Evolutionary conservation across 805 yeast genomes (phyloP), one percentile per base, ranked within the genome.

Genomic region (Nakazawaea wyomingensis): DNA sequence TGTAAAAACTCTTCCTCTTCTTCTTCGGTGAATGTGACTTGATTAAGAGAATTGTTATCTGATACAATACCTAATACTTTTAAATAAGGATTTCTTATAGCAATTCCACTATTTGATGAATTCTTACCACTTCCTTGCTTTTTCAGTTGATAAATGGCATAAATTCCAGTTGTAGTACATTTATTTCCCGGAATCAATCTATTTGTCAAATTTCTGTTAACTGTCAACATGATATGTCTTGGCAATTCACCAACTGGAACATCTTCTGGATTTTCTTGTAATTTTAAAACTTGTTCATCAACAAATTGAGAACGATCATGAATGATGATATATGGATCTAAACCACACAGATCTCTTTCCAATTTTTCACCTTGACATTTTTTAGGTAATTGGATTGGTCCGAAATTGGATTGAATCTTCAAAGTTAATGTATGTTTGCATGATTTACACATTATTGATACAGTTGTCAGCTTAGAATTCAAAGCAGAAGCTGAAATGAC

Each of bases 161-260:
- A 93, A 37, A 93, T 82, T 41, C 99, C 99, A 34, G 88, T 79
- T 34, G 91, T 74, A 7, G 95, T 88, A 52, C 95, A 95, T 50
- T 97, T 72, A 0, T 95, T 86, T 20, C 99, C 99, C 0, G 99
- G 99, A 32, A 91, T 85, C 24, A 93, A 89, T 49, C 76, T 80
- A 65, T 93, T 93, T 21, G 96, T 84, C 58, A 93, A 68, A 54
- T 85, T 86, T 48, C 99, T 75, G 61, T 93, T 98, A 27, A 88
- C 87, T 34, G 93, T 85, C 50, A 93, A 71, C 46, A 87, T 58
- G 32, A 93, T 82, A 56, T 93, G 95, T 53, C 99, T 78, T 7
- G 99, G 99, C 88, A 93, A 83, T 66, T 93, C 99, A 52, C 99
- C 99, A 22, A 93, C 96, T 1, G 99, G 99, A 2, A 93, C 97